Conservation (phyloP, 306 rosid species). For the Rosa persica region DNA sequence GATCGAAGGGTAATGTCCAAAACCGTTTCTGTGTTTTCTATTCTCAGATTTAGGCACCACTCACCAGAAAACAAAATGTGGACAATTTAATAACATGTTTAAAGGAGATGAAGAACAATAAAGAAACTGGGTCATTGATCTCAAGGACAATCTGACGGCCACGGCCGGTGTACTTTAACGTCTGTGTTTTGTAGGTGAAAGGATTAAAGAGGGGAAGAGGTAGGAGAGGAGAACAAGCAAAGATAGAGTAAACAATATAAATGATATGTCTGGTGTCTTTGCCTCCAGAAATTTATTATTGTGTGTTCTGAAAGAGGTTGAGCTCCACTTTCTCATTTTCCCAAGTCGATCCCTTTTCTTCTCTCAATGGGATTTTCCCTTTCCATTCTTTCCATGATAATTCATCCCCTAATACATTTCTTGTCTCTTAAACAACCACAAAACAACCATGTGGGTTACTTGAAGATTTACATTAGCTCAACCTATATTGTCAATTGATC, state of each 20-base stretch:
- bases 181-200: constrained; percentile 1
- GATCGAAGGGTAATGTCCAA: constrained; percentile 2
- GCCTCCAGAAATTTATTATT: neutral
- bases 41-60: neutral
- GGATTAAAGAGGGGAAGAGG: neutral
- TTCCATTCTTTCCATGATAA: constrained; percentile 21
- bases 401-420: constrained; percentile 11
- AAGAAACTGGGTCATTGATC: constrained; percentile 7
- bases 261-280: constrained; percentile 9
- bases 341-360: constrained; percentile 30
- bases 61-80: constrained; percentile 3
- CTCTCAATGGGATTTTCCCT: constrained; percentile 21
- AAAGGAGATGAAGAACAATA: constrained; percentile 16
- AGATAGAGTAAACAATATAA: neutral
- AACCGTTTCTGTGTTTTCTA: neutral
- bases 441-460: neutral
- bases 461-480: neutral
- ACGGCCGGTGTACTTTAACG: neutral
- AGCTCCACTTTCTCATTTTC: constrained; percentile 22
- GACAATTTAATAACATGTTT: constrained; percentile 3
- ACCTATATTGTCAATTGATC: neutral
- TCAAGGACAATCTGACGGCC: constrained; percentile 19
- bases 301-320: neutral
- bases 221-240: constrained; percentile 15
- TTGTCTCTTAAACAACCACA: neutral